Percentiles rank a stretch among this genome's conserved stretches.
Conservation (phyloP, 495 filamentous ascomycete genomes). For the Haplographium delicatum region DNA sequence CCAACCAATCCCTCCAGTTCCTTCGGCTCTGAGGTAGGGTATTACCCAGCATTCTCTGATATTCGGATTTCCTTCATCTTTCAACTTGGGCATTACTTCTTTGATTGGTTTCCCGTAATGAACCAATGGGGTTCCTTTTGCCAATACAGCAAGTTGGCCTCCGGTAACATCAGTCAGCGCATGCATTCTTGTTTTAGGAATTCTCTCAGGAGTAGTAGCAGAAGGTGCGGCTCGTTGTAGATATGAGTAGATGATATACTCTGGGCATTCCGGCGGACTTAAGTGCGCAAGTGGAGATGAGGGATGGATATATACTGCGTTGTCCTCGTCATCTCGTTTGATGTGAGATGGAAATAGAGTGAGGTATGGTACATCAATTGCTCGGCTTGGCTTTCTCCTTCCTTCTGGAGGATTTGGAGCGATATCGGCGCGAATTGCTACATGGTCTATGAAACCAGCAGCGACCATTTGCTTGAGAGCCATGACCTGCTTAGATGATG, state of each 20-base stretch:
- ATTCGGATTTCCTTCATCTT: constrained; percentile 44
- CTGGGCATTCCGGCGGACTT: constrained; percentile 64
- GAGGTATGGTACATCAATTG: constrained; percentile 85
- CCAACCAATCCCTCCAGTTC: constrained; percentile 66
- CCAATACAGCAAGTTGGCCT: constrained; percentile 70
- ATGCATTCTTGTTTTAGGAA: constrained; percentile 83
- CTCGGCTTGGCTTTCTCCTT: constrained; percentile 65
- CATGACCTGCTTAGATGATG: constrained; percentile 65
- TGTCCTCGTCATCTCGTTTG: constrained; percentile 32
- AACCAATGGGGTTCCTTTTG: constrained; percentile 80
- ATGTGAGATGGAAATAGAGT: constrained; percentile 70
- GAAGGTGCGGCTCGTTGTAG: constrained; percentile 64
- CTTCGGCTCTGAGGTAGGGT: constrained; percentile 62
- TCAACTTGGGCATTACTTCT: constrained; percentile 48
- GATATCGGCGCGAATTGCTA: constrained; percentile 89
- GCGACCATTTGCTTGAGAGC: constrained; percentile 86
- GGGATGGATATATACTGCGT: constrained; percentile 39
- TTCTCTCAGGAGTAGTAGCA: constrained; percentile 39
- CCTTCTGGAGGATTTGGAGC: constrained; percentile 67
- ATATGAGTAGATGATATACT: constrained; percentile 82
- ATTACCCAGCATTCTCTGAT: constrained; percentile 76
- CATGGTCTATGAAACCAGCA: constrained; percentile 90
- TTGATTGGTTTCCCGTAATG: constrained; percentile 88
- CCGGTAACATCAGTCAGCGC: constrained; percentile 73
- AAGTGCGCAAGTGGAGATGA: constrained; percentile 70